Base-by-base conservation (phyloP, 805 yeast genomes). In the Candida sonorensis region DNA sequence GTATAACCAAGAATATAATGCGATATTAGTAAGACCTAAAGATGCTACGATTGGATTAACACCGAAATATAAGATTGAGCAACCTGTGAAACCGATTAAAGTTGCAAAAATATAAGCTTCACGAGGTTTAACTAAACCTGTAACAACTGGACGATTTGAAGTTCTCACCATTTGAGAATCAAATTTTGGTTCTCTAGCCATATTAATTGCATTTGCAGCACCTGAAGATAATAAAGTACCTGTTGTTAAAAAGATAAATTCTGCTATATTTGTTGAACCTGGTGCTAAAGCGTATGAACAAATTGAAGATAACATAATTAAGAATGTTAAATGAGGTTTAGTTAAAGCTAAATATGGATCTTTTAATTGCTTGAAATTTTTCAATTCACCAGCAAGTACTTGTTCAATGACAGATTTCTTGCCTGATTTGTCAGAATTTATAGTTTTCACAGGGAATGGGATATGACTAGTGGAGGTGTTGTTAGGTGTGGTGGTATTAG, bases 201-300 rank as follows among this genome's bases (percentile, higher is more conserved):
- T 90, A 52, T 92, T 92, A 29, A 92, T 86, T 4, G 97, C 94
- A 59, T 92, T 92, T 2, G 98, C 98, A 2, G 96, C 78, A 9
- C 94, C 94, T 0, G 96, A 86, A 42, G 92, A 75, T 21, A 92
- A 60, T 1, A 90, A 74, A 0, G 97, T 92, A 11, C 98, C 98
- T 0, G 69, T 57, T 0, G 96, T 84, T 20, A 92, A 64, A 44
- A 77, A 76, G 20, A 83, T 48, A 30, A 92, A 67, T 40, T 84
- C 79, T 6, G 74, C 62, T 3, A 90, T 55, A 1, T 92, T 75
- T 0, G 87, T 85, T 9, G 88, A 75, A 42, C 70, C 69, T 1
- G 98, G 97, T 0, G 95, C 84, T 19, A 92, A 62, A 0, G 97
- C 97, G 53, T 90, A 92, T 0, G 97, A 81, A 41, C 97, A 86